These are phyloP conservation scores for Sugiyamaella novakii DNA, from an alignment of 1,139 yeast species.

Conservation along the genomic window DNA sequence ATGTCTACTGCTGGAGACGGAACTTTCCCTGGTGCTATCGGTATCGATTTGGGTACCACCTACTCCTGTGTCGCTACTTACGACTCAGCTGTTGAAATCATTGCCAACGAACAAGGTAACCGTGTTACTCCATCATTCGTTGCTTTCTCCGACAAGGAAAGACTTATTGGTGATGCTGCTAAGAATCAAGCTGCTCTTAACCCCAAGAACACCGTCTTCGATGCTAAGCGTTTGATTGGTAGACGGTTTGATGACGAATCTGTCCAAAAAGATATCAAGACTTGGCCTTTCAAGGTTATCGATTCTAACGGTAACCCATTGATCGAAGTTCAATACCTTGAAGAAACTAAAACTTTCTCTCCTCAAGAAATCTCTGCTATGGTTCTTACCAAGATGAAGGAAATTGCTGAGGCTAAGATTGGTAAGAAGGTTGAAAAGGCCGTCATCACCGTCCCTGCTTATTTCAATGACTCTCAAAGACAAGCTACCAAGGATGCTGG, in stretches of 20 bases:
- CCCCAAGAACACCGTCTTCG: constrained; percentile 96
- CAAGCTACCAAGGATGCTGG: constrained; percentile 99
- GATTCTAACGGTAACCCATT: constrained; percentile 85
- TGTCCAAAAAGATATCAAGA: constrained; percentile 93
- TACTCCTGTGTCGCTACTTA: constrained; percentile 89
- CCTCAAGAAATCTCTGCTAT: constrained; percentile 97
- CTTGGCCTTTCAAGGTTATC: constrained; percentile 95
- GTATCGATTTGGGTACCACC: constrained; percentile 91
- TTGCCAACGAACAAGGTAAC: constrained; percentile 99
- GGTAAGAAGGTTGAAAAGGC: constrained; percentile 94
- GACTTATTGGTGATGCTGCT: constrained; percentile 99
- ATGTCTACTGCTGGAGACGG: constrained; percentile 60
- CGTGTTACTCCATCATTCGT: constrained; percentile 98
- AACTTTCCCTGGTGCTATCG: constrained; percentile 99
- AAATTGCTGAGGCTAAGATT: constrained; percentile 93
- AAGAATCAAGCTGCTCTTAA: constrained; percentile 98
- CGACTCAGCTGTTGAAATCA: constrained; percentile 81
- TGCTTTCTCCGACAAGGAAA: constrained; percentile 96
- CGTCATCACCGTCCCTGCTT: constrained; percentile 95
- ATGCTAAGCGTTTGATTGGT: constrained; percentile 97
- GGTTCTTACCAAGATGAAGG: constrained; percentile 98
- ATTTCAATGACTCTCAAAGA: constrained; percentile 96
- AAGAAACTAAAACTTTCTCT: constrained; percentile 90
- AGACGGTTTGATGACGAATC: constrained; percentile 88
- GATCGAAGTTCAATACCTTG: constrained; percentile 92